Evolutionary conservation across 352 stramenopile species (phyloP).

Genomic region (Globisporangium mamillatum): DNA sequence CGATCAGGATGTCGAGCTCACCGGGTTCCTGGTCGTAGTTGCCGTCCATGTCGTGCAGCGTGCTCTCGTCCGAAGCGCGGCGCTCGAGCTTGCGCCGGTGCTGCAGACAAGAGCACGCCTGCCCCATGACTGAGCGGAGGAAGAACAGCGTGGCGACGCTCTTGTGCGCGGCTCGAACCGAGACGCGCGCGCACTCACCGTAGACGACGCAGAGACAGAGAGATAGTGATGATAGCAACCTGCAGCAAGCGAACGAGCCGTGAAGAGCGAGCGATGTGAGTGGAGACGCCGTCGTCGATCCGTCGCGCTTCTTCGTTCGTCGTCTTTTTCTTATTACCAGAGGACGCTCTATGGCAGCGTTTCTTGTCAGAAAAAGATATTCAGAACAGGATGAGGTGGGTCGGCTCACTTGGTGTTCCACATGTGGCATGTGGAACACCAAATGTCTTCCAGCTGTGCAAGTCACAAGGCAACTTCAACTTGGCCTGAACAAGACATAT

Average conservation of each 20-base stretch:
- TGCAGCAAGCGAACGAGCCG: not conserved
- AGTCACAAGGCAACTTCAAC: not conserved
- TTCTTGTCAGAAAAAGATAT: not conserved
- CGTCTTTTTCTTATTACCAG: not conserved
- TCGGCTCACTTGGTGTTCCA: not conserved
- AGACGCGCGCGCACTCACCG: not conserved
- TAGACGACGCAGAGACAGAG: not conserved
- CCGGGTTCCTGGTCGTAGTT: conserved; percentile 26
- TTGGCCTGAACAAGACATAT: not conserved
- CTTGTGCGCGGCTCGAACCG: not conserved
- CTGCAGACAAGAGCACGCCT: conserved; percentile 75
- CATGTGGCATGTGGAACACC: not conserved
- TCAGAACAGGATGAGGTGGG: not conserved
- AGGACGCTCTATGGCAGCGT: not conserved
- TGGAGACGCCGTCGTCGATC: not conserved
- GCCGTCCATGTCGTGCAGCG: conserved; percentile 21
- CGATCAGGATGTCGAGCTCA: conserved; percentile 40
- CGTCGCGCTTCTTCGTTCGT: conserved; percentile 10
- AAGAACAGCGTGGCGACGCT: conserved; percentile 10
- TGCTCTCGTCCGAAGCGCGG: conserved; percentile 47
- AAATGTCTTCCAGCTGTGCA: too few relatives aligned
- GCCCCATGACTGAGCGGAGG: conserved; percentile 43
- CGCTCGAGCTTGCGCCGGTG: conserved; percentile 58
- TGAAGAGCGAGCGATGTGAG: not conserved
- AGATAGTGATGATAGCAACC: not conserved